These are phyloP conservation scores for Gryganskiella cystojenkinii DNA, from an alignment of 192 early-diverging fungal genomes.

Conservation along the genomic window DNA sequence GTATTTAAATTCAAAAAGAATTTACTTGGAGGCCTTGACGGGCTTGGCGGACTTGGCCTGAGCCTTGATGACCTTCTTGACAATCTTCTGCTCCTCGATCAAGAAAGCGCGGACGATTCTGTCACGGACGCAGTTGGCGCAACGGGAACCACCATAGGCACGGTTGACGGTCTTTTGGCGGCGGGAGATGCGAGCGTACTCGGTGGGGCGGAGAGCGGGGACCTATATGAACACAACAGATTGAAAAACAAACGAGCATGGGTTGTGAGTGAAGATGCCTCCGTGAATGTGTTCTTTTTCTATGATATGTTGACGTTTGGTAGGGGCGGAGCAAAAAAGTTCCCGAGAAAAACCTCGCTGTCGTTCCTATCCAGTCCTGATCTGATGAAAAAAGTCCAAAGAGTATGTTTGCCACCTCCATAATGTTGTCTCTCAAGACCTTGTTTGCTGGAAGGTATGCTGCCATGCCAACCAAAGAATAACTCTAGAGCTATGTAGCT, in stretches of 20 bases:
- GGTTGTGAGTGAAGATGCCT: no score
- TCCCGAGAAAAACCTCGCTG: no score
- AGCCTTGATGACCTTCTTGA: slow-evolving; percentile 98
- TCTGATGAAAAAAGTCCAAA: no score
- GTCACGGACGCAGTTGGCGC: slow-evolving; percentile 79
- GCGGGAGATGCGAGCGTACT: slow-evolving; percentile 92
- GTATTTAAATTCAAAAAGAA: not conserved
- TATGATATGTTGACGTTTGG: no score
- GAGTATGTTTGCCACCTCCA: no score
- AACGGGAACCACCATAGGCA: slow-evolving; percentile 98
- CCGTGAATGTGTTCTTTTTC: no score
- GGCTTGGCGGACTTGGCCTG: slow-evolving; percentile 56
- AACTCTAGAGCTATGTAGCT: no score
- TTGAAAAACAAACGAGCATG: not conserved
- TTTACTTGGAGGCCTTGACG: slow-evolving; percentile 44
- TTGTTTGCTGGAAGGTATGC: no score
- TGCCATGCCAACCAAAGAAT: no score
- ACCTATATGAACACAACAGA: slow-evolving; percentile 55
- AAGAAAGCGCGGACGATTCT: slow-evolving; percentile 98
- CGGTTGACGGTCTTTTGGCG: slow-evolving; percentile 93
- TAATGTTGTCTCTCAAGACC: no score
- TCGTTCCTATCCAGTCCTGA: no score
- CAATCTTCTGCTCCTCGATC: slow-evolving; percentile 99
- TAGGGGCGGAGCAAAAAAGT: no score
- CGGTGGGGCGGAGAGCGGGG: slow-evolving; percentile 91